These are phyloP conservation scores for Graphiopsis chlorocephala DNA, from an alignment of 2,329 filamentous ascomycete species.

Conservation along the genomic window DNA sequence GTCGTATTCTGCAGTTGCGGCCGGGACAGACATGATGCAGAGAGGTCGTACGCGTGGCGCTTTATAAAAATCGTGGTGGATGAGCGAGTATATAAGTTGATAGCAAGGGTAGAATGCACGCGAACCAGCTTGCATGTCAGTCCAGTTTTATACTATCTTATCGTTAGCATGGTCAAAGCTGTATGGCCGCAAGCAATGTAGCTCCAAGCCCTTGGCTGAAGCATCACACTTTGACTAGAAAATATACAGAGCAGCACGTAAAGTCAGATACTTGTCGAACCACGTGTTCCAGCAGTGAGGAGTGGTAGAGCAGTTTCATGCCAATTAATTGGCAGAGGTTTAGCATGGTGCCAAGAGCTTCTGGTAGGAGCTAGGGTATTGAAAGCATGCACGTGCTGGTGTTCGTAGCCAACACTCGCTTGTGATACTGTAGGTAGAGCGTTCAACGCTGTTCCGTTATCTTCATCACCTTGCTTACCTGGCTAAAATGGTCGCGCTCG, in stretches of 20 bases:
- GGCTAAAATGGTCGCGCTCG: not conserved
- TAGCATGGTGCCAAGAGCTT: not conserved
- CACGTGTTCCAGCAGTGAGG: not conserved
- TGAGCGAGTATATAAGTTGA: not conserved
- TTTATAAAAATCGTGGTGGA: not conserved
- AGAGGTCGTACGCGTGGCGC: not conserved
- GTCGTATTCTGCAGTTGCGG: slow-evolving; percentile 4
- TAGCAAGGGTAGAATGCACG: not conserved
- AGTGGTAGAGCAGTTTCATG: not conserved
- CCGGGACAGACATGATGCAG: not conserved
- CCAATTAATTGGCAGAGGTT: not conserved
- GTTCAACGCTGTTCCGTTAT: not conserved
- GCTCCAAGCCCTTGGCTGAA: not conserved
- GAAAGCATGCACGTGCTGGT: not conserved
- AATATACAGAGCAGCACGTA: not conserved
- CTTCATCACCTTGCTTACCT: not conserved
- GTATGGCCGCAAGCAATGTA: not conserved
- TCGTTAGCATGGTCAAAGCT: not conserved
- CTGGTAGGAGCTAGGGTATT: not conserved
- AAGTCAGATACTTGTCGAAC: not conserved
- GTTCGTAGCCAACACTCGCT: not conserved
- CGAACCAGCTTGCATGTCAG: not conserved
- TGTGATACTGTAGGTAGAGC: not conserved
- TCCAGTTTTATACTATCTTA: not conserved
- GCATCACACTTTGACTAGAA: not conserved